Conservation (phyloP, 176 grass and related monocot species). For the Ananas comosus region DNA sequence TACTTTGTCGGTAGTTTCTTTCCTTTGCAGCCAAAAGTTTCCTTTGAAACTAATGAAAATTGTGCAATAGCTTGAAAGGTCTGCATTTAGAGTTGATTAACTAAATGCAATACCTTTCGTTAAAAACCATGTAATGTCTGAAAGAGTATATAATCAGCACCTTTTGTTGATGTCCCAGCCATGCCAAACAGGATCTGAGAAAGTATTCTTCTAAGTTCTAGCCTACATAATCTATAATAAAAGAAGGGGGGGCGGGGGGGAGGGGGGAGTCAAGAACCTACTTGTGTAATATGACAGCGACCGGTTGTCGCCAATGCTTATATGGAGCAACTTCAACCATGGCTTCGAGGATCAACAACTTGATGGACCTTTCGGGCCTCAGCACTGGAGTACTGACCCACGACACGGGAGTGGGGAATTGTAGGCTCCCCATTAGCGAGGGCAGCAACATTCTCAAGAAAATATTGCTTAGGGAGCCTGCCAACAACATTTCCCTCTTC, state of each 20-base stretch:
- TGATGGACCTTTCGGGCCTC: conserved; percentile 73
- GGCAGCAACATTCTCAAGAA: conserved; percentile 82
- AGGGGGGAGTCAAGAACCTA: too few species aligned
- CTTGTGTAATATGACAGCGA: too few species aligned
- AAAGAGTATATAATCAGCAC: neutral
- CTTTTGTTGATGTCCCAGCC: too few species aligned
- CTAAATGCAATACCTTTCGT: too few species aligned
- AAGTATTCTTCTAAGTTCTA: too few species aligned
- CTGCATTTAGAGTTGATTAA: too few species aligned
- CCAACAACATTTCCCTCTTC: conserved; percentile 94
- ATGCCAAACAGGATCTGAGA: too few species aligned
- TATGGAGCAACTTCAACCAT: conserved; percentile 40
- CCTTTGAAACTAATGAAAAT: neutral
- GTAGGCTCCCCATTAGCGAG: conserved; percentile 65
- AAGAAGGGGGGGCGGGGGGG: too few species aligned
- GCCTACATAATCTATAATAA: too few species aligned
- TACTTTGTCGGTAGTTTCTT: neutral
- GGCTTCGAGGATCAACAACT: conserved; percentile 86
- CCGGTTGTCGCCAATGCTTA: neutral
- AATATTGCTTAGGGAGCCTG: conserved; percentile 64
- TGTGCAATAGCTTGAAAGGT: too few species aligned
- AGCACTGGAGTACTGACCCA: conserved; percentile 65
- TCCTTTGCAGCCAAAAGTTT: neutral
- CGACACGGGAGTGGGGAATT: conserved; percentile 69
- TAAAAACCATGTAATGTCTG: neutral